Base-by-base conservation (phyloP, 1,139 yeast species). In the Yamadazyma dushanensis region DNA sequence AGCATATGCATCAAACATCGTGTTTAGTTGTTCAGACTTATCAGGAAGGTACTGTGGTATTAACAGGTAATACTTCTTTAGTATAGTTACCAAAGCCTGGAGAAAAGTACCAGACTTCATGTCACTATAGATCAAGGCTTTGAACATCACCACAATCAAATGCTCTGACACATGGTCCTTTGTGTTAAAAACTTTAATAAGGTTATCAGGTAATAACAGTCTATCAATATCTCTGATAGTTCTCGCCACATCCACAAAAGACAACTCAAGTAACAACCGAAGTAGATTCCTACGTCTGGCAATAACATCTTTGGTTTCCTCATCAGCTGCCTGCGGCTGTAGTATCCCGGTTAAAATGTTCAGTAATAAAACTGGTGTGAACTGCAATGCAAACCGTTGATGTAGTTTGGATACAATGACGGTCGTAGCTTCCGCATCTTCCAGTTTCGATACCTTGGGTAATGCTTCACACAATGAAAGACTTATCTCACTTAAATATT, bases 371-470 rank as follows among this genome's bases (percentile, higher is more conserved):
- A 54, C 57, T 1, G 79, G 75, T 0, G 88, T 73, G 53, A 86
- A 83, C 8, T 59, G 55, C 1, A 45, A 37, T 2, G 68, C 56
- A 54, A 89, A 88, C 35, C 97, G 65, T 56, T 84, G 95, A 57
- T 88, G 96, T 18, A 90, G 61, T 0, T 80, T 82, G 29, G 90
- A 78, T 0, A 83, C 70, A 1, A 88, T 73, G 47, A 83, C 89
- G 24, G 78, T 70, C 1, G 83, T 80, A 0, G 92, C 82, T 15
- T 53, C 46, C 1, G 85, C 57, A 52, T 88, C 96, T 9, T 74
- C 80, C 7, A 63, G 56, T 41, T 80, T 80, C 11, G 68, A 62
- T 18, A 78, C 73, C 44, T 72, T 78, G 8, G 67, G 40, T 14
- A 87, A 54, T 0, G 86, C 85, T 43, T 88, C 96, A 34, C 73